These are phyloP conservation scores for Colletotrichum ledebouriae DNA, from an alignment of 2,329 filamentous ascomycete genomes.

Conservation along the genomic window DNA sequence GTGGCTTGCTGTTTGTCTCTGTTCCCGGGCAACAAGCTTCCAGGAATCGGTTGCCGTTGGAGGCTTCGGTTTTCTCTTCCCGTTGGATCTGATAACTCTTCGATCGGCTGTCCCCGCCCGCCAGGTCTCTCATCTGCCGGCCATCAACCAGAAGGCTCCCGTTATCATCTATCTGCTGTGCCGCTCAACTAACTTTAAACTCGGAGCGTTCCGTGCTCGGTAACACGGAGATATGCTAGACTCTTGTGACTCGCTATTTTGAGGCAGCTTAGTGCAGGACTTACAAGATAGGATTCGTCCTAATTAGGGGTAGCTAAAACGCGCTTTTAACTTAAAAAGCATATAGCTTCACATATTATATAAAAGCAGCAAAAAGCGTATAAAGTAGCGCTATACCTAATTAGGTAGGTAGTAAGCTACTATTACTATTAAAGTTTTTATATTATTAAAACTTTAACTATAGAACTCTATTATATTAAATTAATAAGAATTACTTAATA, in stretches of 20 bases:
- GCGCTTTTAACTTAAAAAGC: too few species aligned
- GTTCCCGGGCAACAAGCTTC: slow-evolving; percentile 21
- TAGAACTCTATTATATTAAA: too few species aligned
- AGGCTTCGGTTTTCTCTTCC: not conserved
- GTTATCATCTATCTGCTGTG: slow-evolving; percentile 9
- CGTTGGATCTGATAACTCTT: slow-evolving; percentile 11
- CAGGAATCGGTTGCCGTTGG: not conserved
- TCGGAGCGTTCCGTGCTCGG: slow-evolving; percentile 2
- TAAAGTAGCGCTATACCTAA: too few species aligned
- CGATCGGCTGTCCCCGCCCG: slow-evolving; percentile 21
- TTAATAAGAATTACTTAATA: too few species aligned
- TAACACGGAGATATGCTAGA: not conserved
- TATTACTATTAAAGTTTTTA: too few species aligned
- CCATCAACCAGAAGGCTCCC: not conserved
- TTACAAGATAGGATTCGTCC: too few species aligned
- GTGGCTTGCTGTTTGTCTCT: slow-evolving; percentile 2
- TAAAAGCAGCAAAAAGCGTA: too few species aligned
- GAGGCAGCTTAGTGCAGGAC: not conserved
- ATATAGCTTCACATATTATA: too few species aligned
- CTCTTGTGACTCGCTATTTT: not conserved
- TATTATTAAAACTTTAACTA: too few species aligned
- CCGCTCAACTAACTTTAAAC: slow-evolving; percentile 13
- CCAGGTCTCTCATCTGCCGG: slow-evolving; percentile 36
- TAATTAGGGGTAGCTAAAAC: too few species aligned
- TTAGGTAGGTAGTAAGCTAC: too few species aligned